Evolutionary conservation across 352 stramenopile genomes (phyloP), one percentile per base, ranked within the genome.

Genomic region (Pythium phragmitis): DNA sequence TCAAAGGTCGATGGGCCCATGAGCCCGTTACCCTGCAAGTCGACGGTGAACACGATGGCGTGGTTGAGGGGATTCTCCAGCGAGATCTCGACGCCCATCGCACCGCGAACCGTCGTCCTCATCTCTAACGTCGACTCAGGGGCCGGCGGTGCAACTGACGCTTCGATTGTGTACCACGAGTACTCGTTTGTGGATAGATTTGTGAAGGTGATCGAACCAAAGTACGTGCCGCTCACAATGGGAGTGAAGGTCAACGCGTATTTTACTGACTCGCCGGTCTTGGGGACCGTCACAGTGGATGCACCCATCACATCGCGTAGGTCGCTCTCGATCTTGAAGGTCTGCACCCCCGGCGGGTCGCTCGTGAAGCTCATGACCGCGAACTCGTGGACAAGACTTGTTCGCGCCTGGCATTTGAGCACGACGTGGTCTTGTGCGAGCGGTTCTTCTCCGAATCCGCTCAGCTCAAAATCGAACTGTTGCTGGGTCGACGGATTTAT

Each of bases 91-190:
- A 98, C 84, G 3, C 82, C 89, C 14, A 96, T 83, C 2, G 88
- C 91, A 12, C 82, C 81, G 5, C 94, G 85, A 11, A 98, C 89
- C 0, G 76, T 64, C 4, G 91, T 85, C 17, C 64, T 65, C 75
- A 98, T 96, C 16, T 95, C 86, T 1, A 98, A 69, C 16, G 79
- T 95, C 7, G 75, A 72, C 62, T 97, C 88, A 0, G 87, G 85
- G 14, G 86, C 74, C 0, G 87, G 87, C 6, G 84, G 80, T 47
- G 72, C 77, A 4, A 94, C 89, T 2, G 82, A 80, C 12, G 96
- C 89, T 62, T 98, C 88, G 5, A 98, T 82, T 13, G 95, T 98
- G 72, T 97, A 98, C 95, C 95, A 98, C 9, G 92, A 66, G 60
- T 89, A 96, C 57, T 92, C 80, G n/a, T 76, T 82, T 21, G 80